Evolutionary conservation across 148 eudicot species (phyloP).

Genomic region (Arbutus unedo): DNA sequence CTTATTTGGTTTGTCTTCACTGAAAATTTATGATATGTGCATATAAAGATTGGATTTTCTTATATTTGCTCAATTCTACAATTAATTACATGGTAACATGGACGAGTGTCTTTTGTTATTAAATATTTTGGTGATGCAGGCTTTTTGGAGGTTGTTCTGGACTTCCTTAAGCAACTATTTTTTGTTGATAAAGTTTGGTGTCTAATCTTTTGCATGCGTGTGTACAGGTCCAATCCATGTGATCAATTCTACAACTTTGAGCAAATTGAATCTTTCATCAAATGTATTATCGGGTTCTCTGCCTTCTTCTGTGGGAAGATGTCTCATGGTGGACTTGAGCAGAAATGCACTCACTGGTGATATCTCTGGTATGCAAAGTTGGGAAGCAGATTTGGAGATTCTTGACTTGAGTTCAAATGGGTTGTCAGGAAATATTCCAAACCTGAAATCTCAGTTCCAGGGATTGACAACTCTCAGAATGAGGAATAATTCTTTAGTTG

Average conservation of each 20-base stretch:
- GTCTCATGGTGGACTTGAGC: conserved; percentile 57
- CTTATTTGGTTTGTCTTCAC: not conserved
- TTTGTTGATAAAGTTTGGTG: conserved; percentile 6
- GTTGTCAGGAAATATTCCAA: conserved; percentile 67
- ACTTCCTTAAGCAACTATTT: not conserved
- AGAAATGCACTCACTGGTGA: conserved; percentile 53
- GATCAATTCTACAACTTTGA: conserved; percentile 78
- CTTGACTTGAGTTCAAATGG: conserved; percentile 80
- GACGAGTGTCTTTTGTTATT: not conserved
- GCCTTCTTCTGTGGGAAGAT: conserved; percentile 51
- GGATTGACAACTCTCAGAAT: conserved; percentile 53
- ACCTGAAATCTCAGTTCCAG: conserved; percentile 51
- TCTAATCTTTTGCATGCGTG: conserved; percentile 15
- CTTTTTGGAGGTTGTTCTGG: not conserved
- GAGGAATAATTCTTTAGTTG: conserved; percentile 63
- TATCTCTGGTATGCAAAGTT: conserved; percentile 39
- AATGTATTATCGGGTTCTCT: conserved; percentile 50
- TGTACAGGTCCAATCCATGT: conserved; percentile 62
- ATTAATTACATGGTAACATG: not conserved
- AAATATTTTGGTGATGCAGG: not conserved
- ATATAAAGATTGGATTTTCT: not conserved
- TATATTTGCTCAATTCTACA: not conserved
- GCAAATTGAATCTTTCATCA: conserved; percentile 49
- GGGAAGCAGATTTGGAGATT: conserved; percentile 56
- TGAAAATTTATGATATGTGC: not conserved